Evolutionary conservation across 768 basidiomycete genomes (phyloP).

Genomic region (Tylopilus intermedius): DNA sequence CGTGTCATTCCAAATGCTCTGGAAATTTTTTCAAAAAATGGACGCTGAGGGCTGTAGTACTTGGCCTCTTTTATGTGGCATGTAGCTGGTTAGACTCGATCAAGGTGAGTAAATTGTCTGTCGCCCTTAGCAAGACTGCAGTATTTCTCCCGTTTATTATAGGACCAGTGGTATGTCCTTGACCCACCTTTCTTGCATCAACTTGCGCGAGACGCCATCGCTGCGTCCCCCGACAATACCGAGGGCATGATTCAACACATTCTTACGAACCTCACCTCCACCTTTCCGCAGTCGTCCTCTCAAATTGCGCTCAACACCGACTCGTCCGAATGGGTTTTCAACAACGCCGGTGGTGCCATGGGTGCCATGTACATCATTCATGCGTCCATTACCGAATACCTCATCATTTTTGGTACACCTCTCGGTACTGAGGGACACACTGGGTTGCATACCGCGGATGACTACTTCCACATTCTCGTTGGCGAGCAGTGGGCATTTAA

Average conservation of each 20-base stretch:
- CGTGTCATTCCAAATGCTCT: background rate
- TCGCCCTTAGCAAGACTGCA: background rate
- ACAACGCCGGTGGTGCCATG: slow-evolving; percentile 97
- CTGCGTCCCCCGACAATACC: slow-evolving; percentile 57
- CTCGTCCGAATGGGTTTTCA: slow-evolving; percentile 86
- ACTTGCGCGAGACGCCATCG: slow-evolving; percentile 71
- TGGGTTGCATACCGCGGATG: slow-evolving; percentile 92
- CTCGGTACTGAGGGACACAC: slow-evolving; percentile 96
- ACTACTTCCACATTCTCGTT: slow-evolving; percentile 93
- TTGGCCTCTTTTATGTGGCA: slow-evolving; percentile 29
- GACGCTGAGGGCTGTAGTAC: slow-evolving; percentile 25
- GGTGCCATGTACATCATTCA: slow-evolving; percentile 98
- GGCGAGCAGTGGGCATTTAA: slow-evolving; percentile 94
- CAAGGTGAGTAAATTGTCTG: slow-evolving; percentile 41
- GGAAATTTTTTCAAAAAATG: slow-evolving; percentile 28
- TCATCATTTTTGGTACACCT: slow-evolving; percentile 93
- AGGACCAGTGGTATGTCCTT: slow-evolving; percentile 88
- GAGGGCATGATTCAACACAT: slow-evolving; percentile 77
- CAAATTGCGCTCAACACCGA: slow-evolving; percentile 49
- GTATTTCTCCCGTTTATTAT: background rate
- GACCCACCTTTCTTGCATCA: slow-evolving; percentile 67
- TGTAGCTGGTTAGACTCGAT: slow-evolving; percentile 57
- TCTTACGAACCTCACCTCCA: slow-evolving; percentile 68
- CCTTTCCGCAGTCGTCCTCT: slow-evolving; percentile 57
- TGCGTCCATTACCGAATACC: slow-evolving; percentile 93